These are phyloP conservation scores for Pelargonium fulgidum DNA, from an alignment of 441 rosid species.

Conservation along the genomic window DNA sequence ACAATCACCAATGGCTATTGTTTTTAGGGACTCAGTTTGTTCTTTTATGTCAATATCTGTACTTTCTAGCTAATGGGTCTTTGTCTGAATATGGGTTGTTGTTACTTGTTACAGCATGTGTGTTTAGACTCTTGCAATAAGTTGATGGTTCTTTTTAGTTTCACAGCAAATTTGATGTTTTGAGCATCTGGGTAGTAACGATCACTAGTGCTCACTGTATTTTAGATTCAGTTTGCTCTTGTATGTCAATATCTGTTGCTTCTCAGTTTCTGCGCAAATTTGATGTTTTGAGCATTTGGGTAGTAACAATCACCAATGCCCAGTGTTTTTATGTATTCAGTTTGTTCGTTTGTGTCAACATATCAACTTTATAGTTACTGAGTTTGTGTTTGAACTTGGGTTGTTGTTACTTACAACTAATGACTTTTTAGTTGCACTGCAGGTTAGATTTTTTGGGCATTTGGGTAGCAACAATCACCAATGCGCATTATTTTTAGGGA, in stretches of 20 bases:
- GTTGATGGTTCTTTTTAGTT: not conserved
- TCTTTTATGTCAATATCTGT: not conserved
- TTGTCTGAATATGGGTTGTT: not conserved
- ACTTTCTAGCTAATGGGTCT: not conserved
- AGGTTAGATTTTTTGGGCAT: not conserved
- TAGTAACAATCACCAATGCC: no score
- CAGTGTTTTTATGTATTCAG: no score
- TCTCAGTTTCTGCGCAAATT: no score
- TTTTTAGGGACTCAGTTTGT: not conserved
- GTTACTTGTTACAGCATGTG: not conserved
- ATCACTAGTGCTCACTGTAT: no score
- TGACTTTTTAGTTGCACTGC: not conserved
- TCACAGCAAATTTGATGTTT: no score
- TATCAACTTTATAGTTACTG: no score
- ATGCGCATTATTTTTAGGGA: not conserved
- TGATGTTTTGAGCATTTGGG: no score
- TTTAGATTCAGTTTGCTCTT: no score
- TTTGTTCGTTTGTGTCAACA: no score
- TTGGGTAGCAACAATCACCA: not conserved
- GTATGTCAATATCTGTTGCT: not conserved
- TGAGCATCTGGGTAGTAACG: no score
- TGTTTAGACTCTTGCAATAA: not conserved
- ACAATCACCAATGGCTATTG: not conserved
- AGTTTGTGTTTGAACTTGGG: no score
- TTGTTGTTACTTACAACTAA: no score